A percentile compares a stretch with the other conserved stretches of the same genome.
Conservation (phyloP, 345 rosid species). For the Ceriops tagal region DNA sequence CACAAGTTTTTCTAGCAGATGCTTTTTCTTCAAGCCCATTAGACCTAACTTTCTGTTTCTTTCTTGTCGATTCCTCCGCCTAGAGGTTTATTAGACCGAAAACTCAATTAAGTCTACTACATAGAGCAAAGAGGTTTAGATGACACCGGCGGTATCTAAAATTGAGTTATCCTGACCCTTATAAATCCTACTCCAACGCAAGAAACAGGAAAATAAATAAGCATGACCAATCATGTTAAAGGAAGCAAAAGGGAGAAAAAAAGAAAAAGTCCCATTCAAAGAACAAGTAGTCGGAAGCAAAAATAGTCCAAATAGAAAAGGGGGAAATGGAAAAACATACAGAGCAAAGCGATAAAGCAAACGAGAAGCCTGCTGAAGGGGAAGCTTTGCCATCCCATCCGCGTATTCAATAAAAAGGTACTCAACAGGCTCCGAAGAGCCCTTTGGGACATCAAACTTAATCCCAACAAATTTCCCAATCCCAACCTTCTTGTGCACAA, state of each 20-base stretch:
- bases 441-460: conserved; percentile 65
- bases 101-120: too few relatives aligned
- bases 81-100: too few relatives aligned
- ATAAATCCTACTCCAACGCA: too few relatives aligned
- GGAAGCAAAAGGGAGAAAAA: background rate
- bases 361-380: conserved; percentile 82
- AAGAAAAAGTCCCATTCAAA: background rate
- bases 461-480: conserved; percentile 85
- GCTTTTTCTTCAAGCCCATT: too few relatives aligned
- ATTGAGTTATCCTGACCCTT: too few relatives aligned
- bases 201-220: too few relatives aligned
- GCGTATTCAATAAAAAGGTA: conserved; percentile 86
- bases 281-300: background rate
- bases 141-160: too few relatives aligned
- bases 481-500: conserved; percentile 92
- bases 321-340: conserved; percentile 35
- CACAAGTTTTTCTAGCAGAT: too few relatives aligned
- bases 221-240: background rate
- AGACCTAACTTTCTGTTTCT: too few relatives aligned
- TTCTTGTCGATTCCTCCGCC: too few relatives aligned
- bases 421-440: conserved; percentile 59
- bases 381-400: conserved; percentile 97
- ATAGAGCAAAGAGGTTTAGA: too few relatives aligned
- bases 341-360: conserved; percentile 86
- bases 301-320: background rate